These are phyloP conservation scores for Emiliania huxleyi DNA, from an alignment of 78 protist species.

Conservation along the genomic window DNA sequence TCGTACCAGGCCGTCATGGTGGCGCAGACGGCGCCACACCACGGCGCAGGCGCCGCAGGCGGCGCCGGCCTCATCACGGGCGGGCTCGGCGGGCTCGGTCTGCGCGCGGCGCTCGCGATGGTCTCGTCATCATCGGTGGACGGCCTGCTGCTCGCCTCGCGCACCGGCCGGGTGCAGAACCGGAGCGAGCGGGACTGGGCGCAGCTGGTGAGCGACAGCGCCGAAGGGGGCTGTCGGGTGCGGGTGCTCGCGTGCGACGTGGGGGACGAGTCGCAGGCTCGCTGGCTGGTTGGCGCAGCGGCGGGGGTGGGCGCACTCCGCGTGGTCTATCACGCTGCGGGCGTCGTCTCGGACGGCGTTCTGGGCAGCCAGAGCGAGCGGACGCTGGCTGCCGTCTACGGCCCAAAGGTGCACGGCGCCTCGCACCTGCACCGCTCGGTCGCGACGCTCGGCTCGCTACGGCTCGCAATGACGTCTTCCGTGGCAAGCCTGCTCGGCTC, in stretches of 20 bases:
- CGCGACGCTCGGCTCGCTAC: too few species aligned
- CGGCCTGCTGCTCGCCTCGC: neutral
- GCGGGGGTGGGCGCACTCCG: neutral
- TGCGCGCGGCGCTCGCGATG: neutral
- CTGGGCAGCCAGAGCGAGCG: neutral
- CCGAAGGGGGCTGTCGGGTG: neutral
- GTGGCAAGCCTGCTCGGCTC: neutral
- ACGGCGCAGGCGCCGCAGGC: neutral
- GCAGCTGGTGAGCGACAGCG: neutral
- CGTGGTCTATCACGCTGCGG: neutral
- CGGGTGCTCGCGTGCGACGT: neutral
- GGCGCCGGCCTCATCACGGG: slow-evolving; percentile 1
- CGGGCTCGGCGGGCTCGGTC: slow-evolving; percentile 39
- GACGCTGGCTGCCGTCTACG: neutral
- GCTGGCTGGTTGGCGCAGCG: neutral
- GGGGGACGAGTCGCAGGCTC: neutral
- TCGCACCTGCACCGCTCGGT: neutral
- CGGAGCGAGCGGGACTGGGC: neutral
- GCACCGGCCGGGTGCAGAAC: neutral
- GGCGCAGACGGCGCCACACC: neutral
- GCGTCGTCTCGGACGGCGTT: neutral
- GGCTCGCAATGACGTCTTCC: neutral
- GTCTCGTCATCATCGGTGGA: neutral
- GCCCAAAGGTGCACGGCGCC: neutral
- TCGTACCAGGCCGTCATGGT: neutral